A percentile compares a stretch with the other conserved stretches of the same genome.
Evolutionary conservation across 2,329 filamentous ascomycete genomes (phyloP).

Genomic region (Neopestalotiopsis clavispora): DNA sequence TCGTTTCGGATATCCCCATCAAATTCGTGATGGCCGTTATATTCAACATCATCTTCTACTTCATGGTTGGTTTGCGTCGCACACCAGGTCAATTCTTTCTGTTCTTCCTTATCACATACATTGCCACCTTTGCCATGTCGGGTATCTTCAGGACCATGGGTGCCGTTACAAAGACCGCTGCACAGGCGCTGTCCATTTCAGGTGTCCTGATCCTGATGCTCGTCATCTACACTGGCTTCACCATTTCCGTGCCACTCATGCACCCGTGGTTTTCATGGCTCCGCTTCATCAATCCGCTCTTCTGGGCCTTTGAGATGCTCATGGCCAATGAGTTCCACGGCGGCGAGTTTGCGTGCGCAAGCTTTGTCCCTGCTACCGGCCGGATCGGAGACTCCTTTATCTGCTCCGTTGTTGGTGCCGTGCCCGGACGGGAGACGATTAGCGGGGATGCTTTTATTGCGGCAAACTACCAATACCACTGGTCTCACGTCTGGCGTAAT

Average conservation of each 20-base stretch:
- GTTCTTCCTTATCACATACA: constrained; percentile 73
- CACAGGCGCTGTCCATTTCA: constrained; percentile 59
- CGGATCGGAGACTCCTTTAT: constrained; percentile 52
- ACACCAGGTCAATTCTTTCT: constrained; percentile 75
- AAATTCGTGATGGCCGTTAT: constrained; percentile 55
- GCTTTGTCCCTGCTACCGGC: constrained; percentile 48
- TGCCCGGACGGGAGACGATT: constrained; percentile 57
- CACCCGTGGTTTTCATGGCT: constrained; percentile 79
- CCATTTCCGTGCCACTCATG: constrained; percentile 60
- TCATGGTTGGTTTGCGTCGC: constrained; percentile 57
- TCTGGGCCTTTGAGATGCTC: constrained; percentile 75
- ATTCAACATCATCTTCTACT: constrained; percentile 65
- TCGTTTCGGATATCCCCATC: constrained; percentile 40
- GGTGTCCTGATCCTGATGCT: constrained; percentile 63
- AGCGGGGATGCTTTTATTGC: constrained; percentile 66
- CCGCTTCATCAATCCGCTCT: constrained; percentile 74
- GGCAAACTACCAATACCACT: constrained; percentile 59
- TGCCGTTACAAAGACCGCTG: constrained; percentile 69
- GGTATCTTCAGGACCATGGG: constrained; percentile 78
- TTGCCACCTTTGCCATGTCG: constrained; percentile 72
- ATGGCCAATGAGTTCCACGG: constrained; percentile 75
- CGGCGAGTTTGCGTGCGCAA: constrained; percentile 60
- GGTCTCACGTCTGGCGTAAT: constrained; percentile 68
- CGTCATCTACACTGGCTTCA: constrained; percentile 65
- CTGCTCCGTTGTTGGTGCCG: constrained; percentile 59